phyloP scores from a whole-genome alignment of 2,329 filamentous ascomycete genomes.

The Trichoderma cornu-damae region DNA sequence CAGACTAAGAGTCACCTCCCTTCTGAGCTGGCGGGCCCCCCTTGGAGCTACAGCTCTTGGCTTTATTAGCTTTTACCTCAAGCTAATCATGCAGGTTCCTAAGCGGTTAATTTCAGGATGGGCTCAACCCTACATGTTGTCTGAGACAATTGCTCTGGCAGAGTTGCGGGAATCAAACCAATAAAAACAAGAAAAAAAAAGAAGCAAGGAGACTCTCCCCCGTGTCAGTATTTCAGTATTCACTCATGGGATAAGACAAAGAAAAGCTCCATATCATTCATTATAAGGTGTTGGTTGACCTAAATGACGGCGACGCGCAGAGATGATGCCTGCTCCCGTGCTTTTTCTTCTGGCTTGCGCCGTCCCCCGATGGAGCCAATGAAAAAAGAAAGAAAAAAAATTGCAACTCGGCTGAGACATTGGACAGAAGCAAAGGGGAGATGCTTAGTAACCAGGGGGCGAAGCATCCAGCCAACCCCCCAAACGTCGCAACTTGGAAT shows the following conservation, averaged over 20 bases:
- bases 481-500: neutral
- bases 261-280: too few relatives aligned
- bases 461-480: neutral
- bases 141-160: slow-evolving; percentile 1
- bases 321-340: neutral
- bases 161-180: too few relatives aligned
- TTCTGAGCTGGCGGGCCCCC: neutral
- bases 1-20: neutral
- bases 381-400: neutral
- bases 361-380: neutral
- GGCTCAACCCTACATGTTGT: neutral
- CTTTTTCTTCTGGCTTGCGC: too few relatives aligned
- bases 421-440: neutral
- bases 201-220: neutral
- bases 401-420: neutral
- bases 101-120: neutral
- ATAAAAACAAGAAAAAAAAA: neutral
- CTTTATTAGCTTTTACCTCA: neutral
- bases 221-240: too few relatives aligned
- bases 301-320: neutral
- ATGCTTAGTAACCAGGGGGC: slow-evolving; percentile 1
- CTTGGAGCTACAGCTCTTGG: neutral
- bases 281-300: neutral
- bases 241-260: too few relatives aligned
- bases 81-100: slow-evolving; percentile 1